A percentile compares a stretch with the other conserved stretches of the same genome.
phyloP scores from a whole-genome alignment of 805 yeast species.

The Kodamaea neixiangensis region DNA sequence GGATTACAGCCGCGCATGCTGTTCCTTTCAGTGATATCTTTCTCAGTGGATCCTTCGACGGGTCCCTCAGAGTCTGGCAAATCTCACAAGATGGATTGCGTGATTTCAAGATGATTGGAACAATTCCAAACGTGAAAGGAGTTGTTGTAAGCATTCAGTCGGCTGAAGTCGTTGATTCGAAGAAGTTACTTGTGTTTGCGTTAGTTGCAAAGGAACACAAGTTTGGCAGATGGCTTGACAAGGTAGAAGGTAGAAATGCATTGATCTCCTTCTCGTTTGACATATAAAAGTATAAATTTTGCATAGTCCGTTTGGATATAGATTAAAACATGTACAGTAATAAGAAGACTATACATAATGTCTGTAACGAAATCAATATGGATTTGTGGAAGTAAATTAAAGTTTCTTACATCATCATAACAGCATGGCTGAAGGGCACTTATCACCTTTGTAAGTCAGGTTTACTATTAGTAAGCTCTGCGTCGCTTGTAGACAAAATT shows the following conservation, averaged over 20 bases:
- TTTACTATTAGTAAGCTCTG: too few species aligned
- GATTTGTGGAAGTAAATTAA: too few species aligned
- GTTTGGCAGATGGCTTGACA: conserved; percentile 78
- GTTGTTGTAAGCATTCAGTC: conserved; percentile 63
- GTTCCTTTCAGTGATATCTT: conserved; percentile 84
- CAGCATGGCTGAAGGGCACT: too few species aligned
- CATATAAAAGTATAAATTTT: conserved; percentile 4
- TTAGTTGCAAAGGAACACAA: conserved; percentile 82
- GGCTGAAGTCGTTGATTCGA: conserved; percentile 50
- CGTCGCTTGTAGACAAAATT: too few species aligned
- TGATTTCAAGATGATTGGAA: conserved; percentile 57
- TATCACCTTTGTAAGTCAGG: too few species aligned
- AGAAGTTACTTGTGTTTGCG: conserved; percentile 55
- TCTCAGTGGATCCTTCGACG: conserved; percentile 87
- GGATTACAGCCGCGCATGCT: conserved; percentile 81
- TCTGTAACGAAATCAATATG: not conserved
- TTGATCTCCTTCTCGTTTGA: conserved; percentile 42
- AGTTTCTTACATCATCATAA: too few species aligned
- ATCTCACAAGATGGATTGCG: conserved; percentile 60
- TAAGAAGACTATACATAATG: not conserved
- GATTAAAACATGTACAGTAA: conserved; percentile 3
- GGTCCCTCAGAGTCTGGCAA: conserved; percentile 77
- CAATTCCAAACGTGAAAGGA: conserved; percentile 64
- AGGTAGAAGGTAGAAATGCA: conserved; percentile 68
- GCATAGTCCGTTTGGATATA: conserved; percentile 15